Base-by-base conservation (phyloP, 441 rosid genomes). In the Euphorbia neoarborescens region DNA sequence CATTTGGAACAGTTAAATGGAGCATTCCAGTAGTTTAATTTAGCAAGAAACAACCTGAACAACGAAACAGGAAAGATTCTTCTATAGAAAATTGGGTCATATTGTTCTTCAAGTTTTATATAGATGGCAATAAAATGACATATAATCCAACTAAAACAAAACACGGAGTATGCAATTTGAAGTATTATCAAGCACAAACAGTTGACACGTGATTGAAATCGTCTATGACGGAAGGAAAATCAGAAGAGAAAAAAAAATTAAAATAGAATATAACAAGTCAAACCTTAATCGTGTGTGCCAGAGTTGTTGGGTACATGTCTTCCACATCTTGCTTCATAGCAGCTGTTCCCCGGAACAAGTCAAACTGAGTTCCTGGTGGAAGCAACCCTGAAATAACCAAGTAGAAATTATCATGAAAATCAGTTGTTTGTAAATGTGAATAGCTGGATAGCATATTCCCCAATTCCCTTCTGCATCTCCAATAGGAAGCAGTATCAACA, bases 311-410 rank as follows among this genome's bases (percentile, higher is more conserved):
- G 73, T 90, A 88, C 83, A 89, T 90, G 74, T 93, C 98, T 63
- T 96, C 99, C 35, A 92, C 90, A 79, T 96, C 98, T 80, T 96
- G 97, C 81, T 90, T 96, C 97, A 93, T 96, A 58, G 97, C 97
- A 82, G 99, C 94, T 51, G 97, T 91, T 77, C 96, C 98, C 76
- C 98, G 86, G 80, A 91, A 96, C 71, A 96, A 82, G 83, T 96
- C 99, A 84, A 96, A 96, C 81, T 96, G 99, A 50, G 99, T 90
- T 80, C 99, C 99, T 2, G 97, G 96, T 79, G 98, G 98, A 74
- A 93, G 92, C 79, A 96, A 82, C 66, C 98, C 97, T 93, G 85
- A 74, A 76, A 75, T 46, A 66, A 38, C 76, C 68, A 78, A 71
- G 75, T 13, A 46, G 38, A 71, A 66, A 66, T 46, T 69, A 30